These are phyloP conservation scores for Leccinum pellstonianum DNA, from an alignment of 768 basidiomycete genomes.

Conservation along the genomic window DNA sequence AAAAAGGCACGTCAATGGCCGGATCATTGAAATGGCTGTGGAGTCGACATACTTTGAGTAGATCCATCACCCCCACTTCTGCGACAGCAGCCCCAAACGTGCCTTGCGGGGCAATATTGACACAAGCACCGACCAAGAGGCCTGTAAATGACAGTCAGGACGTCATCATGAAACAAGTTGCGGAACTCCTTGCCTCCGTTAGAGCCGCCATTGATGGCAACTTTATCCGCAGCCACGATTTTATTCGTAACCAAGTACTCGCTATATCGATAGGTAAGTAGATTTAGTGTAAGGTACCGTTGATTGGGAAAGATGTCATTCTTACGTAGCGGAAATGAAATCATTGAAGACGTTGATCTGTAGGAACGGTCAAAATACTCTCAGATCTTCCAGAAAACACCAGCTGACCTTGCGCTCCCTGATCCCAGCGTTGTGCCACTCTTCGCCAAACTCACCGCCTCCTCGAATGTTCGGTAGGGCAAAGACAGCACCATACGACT, in stretches of 20 bases:
- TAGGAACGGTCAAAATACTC: constrained; percentile 3
- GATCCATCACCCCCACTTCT: constrained; percentile 79
- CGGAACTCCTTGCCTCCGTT: constrained; percentile 61
- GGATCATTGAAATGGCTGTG: neutral
- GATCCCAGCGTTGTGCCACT: constrained; percentile 78
- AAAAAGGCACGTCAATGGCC: neutral
- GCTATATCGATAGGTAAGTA: constrained; percentile 33
- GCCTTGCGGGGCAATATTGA: constrained; percentile 75
- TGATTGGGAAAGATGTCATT: neutral
- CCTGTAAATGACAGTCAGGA: constrained; percentile 39
- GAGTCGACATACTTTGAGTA: constrained; percentile 57
- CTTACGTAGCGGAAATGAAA: constrained; percentile 79
- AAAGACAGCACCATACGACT: constrained; percentile 65
- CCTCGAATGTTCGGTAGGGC: constrained; percentile 63
- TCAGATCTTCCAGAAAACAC: constrained; percentile 2
- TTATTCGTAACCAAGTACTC: constrained; percentile 73
- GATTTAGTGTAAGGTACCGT: neutral
- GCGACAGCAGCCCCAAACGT: constrained; percentile 76
- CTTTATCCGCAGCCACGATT: constrained; percentile 64
- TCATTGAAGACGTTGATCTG: constrained; percentile 78
- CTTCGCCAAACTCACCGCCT: constrained; percentile 78
- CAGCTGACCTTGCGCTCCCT: constrained; percentile 62
- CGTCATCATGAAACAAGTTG: neutral
- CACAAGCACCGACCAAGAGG: constrained; percentile 79
- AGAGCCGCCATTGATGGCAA: constrained; percentile 76